These are phyloP conservation scores for Nicotiana sylvestris DNA, from an alignment of 257 asterid genomes.

Conservation along the genomic window DNA sequence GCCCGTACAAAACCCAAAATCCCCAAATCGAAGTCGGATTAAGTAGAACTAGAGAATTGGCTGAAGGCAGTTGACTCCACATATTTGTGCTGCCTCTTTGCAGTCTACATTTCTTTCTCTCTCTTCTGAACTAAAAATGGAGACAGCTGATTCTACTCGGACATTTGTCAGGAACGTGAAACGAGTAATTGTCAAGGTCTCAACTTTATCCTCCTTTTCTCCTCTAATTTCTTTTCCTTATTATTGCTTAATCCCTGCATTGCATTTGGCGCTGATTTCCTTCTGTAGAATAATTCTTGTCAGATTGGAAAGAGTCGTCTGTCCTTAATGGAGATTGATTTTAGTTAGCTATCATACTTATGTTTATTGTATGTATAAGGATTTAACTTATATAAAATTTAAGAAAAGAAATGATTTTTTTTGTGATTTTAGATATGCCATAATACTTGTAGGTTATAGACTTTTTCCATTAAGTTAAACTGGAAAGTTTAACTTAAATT, in stretches of 20 bases:
- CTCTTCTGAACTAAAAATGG: background rate
- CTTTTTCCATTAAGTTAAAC: too few species aligned
- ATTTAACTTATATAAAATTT: background rate
- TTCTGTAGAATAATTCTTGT: background rate
- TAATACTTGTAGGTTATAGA: too few species aligned
- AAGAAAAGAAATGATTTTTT: too few species aligned
- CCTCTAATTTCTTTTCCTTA: background rate
- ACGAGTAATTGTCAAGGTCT: conserved; percentile 7
- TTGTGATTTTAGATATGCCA: too few species aligned
- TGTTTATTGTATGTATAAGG: background rate
- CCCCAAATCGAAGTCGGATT: background rate
- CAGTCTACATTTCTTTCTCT: background rate
- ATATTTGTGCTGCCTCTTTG: background rate
- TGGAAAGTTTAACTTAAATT: too few species aligned
- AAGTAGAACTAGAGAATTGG: background rate
- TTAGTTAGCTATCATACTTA: background rate
- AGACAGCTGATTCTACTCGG: background rate
- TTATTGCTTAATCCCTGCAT: background rate
- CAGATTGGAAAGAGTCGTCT: conserved; percentile 1
- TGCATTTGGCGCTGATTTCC: background rate
- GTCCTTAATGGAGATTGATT: background rate
- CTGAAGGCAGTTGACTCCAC: conserved; percentile 2
- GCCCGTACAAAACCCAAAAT: background rate
- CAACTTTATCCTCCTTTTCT: background rate
- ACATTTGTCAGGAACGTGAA: conserved; percentile 2